Base-by-base conservation (phyloP, 164 flowering plant genomes). In the Vitis labrusca region DNA sequence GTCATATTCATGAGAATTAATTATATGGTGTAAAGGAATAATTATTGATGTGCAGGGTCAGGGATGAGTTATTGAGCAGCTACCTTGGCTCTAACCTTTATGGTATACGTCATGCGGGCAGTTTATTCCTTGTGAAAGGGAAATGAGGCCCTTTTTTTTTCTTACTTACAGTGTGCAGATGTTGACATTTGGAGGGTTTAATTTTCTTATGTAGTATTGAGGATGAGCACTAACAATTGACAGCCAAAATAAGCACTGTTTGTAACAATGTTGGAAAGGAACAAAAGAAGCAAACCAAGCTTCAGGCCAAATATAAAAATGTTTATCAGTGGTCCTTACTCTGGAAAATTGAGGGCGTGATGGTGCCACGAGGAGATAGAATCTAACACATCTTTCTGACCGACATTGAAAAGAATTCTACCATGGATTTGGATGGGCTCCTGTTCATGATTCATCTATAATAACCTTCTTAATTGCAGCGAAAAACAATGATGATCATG, bases 201-300 rank as follows among this genome's bases (percentile, higher is more conserved):
- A 14, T 19, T 66, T 69, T 37, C 44, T 16, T 61, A 62, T 16
- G 61, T 0, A 30, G 15, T 13, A 67, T 73, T 56, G 14, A 66
- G 51, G 69, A 54, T 65, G 47, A 67, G 65, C 55, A 54, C 44
- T 63, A 79, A 79, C 77, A 75, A 50, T 66, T 60, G 70, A 55
- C 63, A 61, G 53, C 66, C 32, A 9, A 65, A 73, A 27, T n/a
- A 61, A 62, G 58, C 19, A 7, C 63, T 70, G 59, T 30, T 59
- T 63, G 17, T 53, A 27, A 30, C 47, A 71, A 51, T 16, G 48
- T 15, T 30, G 8, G 67, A 67, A 70, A 60, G 70, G 50, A 74
- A 70, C 82, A 67, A 70, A 66, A 59, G 13, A 52, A 65, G 53
- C 37, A 50, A 74, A 17, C 9, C 9, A 16, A n/a, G 27, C 27